Base-by-base conservation (phyloP, 345 rosid species). In the Camelina neglecta region DNA sequence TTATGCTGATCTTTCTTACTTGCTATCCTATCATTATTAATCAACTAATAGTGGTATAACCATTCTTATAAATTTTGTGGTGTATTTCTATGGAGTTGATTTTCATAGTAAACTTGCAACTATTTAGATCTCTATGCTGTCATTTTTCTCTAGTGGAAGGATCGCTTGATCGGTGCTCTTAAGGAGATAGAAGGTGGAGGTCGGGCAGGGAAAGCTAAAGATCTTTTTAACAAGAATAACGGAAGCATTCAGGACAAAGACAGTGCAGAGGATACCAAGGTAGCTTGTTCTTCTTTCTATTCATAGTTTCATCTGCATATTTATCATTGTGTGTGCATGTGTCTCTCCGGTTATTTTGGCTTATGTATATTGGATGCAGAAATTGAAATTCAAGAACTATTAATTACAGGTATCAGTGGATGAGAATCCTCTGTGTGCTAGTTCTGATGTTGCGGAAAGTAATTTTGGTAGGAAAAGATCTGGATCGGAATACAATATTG, bases 131-230 rank as follows among this genome's bases (percentile, higher is more conserved):
- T 75, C 33, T 45, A 47, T 66, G 31, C 39, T 65, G 23, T 49
- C 72, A 72, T 69, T 48, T 75, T 75, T 81, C 57, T 86, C 60
- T 73, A 92, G 98, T 94, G 98, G 98, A 86, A 92, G 75, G 96
- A 88, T 75, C 95, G 96, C 75, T 75, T 94, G 78, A 77, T 75
- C 38, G 84, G 84, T 77, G 93, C 93, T 73, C 76, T 94, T 80
- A 87, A 82, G 83, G 90, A 83, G 79, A 84, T 92, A 86, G 82
- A 92, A 71, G 78, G 78, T 71, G 95, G 89, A 75, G 82, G 78
- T 39, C 61, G 78, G 67, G 84, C 78, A 49, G 91, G 80, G 67
- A 83, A 81, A 72, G 75, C 79, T 47, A 79, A 83, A 67, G 80
- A 62, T 69, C 84, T 79, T 73, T 82, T 75, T 81, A 75, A 61